Evolutionary conservation across 2,329 filamentous ascomycete genomes (phyloP).

Genomic region (Stemphylium beticola): DNA sequence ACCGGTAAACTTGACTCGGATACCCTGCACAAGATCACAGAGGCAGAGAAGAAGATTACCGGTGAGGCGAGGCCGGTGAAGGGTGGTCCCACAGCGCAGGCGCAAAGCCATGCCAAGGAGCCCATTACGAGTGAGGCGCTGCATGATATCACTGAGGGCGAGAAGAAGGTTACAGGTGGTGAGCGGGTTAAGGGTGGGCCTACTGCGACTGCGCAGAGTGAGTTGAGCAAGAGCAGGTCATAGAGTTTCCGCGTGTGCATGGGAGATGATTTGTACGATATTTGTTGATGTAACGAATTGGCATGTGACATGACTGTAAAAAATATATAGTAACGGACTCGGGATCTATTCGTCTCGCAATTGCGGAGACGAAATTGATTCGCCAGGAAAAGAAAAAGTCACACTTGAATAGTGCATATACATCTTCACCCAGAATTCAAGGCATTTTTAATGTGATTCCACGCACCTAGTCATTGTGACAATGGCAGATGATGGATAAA

Average conservation of each 20-base stretch:
- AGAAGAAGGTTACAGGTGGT: slow-evolving; percentile 43
- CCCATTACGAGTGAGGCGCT: slow-evolving; percentile 38
- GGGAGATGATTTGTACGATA: too few species aligned
- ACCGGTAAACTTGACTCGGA: slow-evolving; percentile 32
- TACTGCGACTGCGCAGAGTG: slow-evolving; percentile 42
- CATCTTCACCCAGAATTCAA: too few species aligned
- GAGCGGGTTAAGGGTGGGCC: slow-evolving; percentile 42
- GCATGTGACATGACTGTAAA: too few species aligned
- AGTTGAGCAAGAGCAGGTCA: slow-evolving; percentile 37
- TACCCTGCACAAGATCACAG: slow-evolving; percentile 37
- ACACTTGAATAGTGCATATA: too few species aligned
- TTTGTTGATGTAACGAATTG: too few species aligned
- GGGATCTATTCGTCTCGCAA: too few species aligned
- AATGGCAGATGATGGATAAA: too few species aligned
- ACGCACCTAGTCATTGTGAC: too few species aligned
- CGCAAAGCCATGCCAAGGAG: slow-evolving; percentile 39
- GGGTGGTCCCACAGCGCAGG: slow-evolving; percentile 37
- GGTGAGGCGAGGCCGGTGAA: slow-evolving; percentile 26
- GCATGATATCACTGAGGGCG: slow-evolving; percentile 41
- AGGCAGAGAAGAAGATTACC: slow-evolving; percentile 39
- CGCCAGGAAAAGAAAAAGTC: too few species aligned
- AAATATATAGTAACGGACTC: too few species aligned
- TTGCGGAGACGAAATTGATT: too few species aligned
- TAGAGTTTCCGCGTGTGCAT: background rate
- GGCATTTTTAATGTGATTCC: too few species aligned